Base-by-base conservation (phyloP, 371 early-diverging fungal genomes). In the Cokeromyces recurvatus region DNA sequence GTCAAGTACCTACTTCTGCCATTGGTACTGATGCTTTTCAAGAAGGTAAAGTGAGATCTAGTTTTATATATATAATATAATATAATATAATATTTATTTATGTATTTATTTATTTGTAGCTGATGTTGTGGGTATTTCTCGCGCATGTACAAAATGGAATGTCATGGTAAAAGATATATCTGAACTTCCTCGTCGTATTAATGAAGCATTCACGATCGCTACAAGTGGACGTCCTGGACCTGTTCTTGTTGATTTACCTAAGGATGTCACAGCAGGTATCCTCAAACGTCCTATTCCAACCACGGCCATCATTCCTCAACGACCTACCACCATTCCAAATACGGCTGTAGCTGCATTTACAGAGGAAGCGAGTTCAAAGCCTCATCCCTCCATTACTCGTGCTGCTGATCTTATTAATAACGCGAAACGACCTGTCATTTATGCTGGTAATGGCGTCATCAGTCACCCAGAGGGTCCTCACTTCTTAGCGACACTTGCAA, bases 1-100 rank as follows among this genome's bases (percentile, higher is more conserved):
- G 98, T 32, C 96, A 95, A 77, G 98, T 95, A 27, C 85, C 90
- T 16, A 92, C 92, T 7, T 67, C 86, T 7, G 89, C 93, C 38
- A 91, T 97, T 53, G 97, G 97, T 39, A 89, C 91, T 0, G 97
- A 97, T 62, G 95, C 95, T 25, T 97, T 95, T 83, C 96, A 97
- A 74, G 96, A 97, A 78, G 66, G 66, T 62, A 66, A 38, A 25
- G 20, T n/a, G n/a, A n/a, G n/a, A n/a, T n/a, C n/a, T n/a, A n/a
- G n/a, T n/a, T n/a, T n/a, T n/a, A n/a, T n/a, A n/a, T n/a, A n/a
- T n/a, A n/a, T n/a, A n/a, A 14, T 29, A 25, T 5, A 32, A 17
- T 4, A 14, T 14, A 12, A 15, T 39, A 9, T 4, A 12, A 15
- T 22, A 24, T 14, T 0, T 12, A 39, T 12, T 23, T 22, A 39